Evolutionary conservation across 169 alveolate species (phyloP).

Genomic region (Eimeria tenella): DNA sequence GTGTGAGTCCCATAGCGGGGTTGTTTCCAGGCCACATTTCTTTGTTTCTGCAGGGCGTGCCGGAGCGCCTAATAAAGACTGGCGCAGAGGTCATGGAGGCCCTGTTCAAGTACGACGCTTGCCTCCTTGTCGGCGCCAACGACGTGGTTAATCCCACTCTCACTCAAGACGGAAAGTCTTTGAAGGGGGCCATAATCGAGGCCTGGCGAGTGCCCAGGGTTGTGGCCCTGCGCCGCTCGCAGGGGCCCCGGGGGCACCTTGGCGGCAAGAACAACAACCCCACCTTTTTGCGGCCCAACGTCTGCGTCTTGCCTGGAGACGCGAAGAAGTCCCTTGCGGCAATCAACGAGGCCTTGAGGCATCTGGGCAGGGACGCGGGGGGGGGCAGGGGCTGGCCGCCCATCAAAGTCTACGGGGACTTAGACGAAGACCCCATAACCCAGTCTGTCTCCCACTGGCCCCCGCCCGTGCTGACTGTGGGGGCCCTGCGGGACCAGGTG

Average conservation of each 20-base stretch:
- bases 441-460: background rate
- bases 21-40: conserved; percentile 96
- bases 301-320: conserved; percentile 90
- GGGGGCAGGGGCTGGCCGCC: background rate
- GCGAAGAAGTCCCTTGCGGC: conserved; percentile 86
- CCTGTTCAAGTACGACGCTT: conserved; percentile 83
- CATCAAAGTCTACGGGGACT: background rate
- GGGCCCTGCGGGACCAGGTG: background rate
- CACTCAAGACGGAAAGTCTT: conserved; percentile 84
- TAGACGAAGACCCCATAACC: background rate
- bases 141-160: conserved; percentile 94
- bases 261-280: conserved; percentile 94
- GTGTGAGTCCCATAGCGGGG: conserved; percentile 97
- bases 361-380: background rate
- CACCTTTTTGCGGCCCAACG: conserved; percentile 88
- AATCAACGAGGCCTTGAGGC: conserved; percentile 78
- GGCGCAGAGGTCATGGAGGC: conserved; percentile 92
- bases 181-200: conserved; percentile 94
- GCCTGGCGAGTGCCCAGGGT: conserved; percentile 90
- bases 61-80: conserved; percentile 90
- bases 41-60: conserved; percentile 93
- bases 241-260: conserved; percentile 93
- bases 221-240: conserved; percentile 90
- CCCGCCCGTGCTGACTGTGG: background rate
- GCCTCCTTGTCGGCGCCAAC: conserved; percentile 94